Percentiles rank a stretch among this genome's conserved stretches.
phyloP scores from a whole-genome alignment of 495 filamentous ascomycete genomes.

The Xylona heveae region DNA sequence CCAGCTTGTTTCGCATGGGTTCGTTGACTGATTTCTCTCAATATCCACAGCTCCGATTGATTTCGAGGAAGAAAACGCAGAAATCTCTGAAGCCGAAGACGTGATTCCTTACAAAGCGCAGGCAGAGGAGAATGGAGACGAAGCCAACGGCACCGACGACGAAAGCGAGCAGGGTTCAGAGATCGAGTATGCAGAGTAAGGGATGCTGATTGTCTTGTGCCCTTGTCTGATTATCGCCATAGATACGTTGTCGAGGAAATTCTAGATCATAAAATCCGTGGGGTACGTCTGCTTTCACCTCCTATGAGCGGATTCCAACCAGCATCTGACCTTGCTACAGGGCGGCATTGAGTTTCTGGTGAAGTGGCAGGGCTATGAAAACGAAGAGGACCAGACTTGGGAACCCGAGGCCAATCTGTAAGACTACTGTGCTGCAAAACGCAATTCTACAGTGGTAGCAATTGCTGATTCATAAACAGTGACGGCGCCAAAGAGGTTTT shows the following conservation, averaged over 20 bases:
- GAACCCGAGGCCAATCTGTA: constrained; percentile 35
- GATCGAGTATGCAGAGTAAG: constrained; percentile 22
- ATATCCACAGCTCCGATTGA: constrained; percentile 8
- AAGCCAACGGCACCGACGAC: constrained; percentile 15
- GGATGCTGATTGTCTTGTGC: constrained; percentile 3
- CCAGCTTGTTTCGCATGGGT: no score
- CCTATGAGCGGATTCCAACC: background rate
- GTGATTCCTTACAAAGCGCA: constrained; percentile 3
- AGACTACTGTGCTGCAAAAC: constrained; percentile 11
- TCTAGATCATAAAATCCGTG: constrained; percentile 21
- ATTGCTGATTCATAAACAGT: constrained; percentile 1
- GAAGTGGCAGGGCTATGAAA: constrained; percentile 43
- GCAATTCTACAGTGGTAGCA: background rate
- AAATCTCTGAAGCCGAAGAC: constrained; percentile 11
- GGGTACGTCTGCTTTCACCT: constrained; percentile 11
- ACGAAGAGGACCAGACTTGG: constrained; percentile 31
- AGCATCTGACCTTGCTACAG: constrained; percentile 11
- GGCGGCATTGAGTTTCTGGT: constrained; percentile 25
- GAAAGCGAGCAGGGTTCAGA: constrained; percentile 20
- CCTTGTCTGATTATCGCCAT: constrained; percentile 13
- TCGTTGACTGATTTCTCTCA: constrained; percentile 15
- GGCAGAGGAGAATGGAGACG: constrained; percentile 11
- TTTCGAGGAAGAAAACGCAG: constrained; percentile 15
- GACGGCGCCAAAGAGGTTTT: constrained; percentile 31
- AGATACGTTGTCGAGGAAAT: constrained; percentile 45